Evolutionary conservation across 768 basidiomycete species (phyloP).

Genomic region (Filobasidium wieringae): DNA sequence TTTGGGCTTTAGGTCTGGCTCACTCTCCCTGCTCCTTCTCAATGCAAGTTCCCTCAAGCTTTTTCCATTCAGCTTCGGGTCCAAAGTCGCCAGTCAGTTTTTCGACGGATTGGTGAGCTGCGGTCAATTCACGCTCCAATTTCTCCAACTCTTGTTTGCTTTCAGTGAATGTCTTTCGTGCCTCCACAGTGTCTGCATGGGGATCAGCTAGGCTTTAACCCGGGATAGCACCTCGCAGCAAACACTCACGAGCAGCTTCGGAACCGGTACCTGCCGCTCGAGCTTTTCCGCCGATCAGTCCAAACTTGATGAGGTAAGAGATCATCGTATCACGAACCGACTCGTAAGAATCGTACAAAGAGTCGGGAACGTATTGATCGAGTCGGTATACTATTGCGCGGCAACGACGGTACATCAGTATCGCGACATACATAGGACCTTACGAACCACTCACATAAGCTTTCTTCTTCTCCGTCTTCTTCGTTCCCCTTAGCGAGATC

Average conservation of each 20-base stretch:
- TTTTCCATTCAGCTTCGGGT: constrained; percentile 84
- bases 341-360: constrained; percentile 61
- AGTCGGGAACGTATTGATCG: constrained; percentile 73
- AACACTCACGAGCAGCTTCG: constrained; percentile 30
- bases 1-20: constrained; percentile 42
- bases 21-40: constrained; percentile 80
- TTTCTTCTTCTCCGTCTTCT: constrained; percentile 37
- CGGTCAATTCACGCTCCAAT: constrained; percentile 45
- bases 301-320: constrained; percentile 54
- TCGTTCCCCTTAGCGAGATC: constrained; percentile 49
- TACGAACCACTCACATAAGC: constrained; percentile 48
- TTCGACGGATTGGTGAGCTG: constrained; percentile 46
- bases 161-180: constrained; percentile 31
- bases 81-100: constrained; percentile 63
- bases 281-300: constrained; percentile 43
- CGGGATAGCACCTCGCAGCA: neutral
- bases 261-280: constrained; percentile 5
- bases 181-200: constrained; percentile 34
- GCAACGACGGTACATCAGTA: neutral
- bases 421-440: neutral
- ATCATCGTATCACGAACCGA: constrained; percentile 51
- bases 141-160: constrained; percentile 50
- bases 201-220: neutral
- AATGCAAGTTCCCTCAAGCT: constrained; percentile 70
- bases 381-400: constrained; percentile 59